These are phyloP conservation scores for Hippophae gyantsensis DNA, from an alignment of 306 rosid species.

Conservation along the genomic window DNA sequence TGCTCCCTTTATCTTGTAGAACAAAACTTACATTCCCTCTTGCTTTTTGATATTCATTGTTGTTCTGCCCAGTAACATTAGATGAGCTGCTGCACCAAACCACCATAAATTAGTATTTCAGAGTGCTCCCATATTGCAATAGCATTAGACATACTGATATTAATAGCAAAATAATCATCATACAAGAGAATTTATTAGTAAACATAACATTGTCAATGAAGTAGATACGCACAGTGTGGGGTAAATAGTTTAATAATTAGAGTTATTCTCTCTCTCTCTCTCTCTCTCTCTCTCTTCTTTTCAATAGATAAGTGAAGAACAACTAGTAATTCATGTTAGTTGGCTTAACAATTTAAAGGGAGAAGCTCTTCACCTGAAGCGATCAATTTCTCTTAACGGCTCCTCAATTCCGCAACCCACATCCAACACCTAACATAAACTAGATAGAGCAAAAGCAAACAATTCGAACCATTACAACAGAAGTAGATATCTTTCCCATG, in stretches of 20 bases:
- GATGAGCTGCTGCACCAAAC: slow-evolving; percentile 37
- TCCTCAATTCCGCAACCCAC: slow-evolving; percentile 97
- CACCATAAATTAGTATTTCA: background rate
- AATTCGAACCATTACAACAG: slow-evolving; percentile 5
- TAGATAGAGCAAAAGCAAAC: background rate
- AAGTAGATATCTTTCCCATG: background rate
- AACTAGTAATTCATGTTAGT: background rate
- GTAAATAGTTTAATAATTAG: background rate
- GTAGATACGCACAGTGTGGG: background rate
- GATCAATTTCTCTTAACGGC: slow-evolving; percentile 79
- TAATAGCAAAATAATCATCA: background rate
- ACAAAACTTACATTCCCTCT: slow-evolving; percentile 57
- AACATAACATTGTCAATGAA: background rate
- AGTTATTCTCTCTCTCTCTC: no score
- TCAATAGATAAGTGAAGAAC: background rate
- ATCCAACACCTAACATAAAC: slow-evolving; percentile 64
- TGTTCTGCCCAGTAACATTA: slow-evolving; percentile 79
- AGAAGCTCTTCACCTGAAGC: slow-evolving; percentile 56
- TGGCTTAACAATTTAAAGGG: background rate
- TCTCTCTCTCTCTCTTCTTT: no score
- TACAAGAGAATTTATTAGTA: background rate
- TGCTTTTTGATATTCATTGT: slow-evolving; percentile 86
- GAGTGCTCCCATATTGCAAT: slow-evolving; percentile 1
- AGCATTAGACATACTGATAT: background rate
- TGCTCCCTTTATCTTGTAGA: background rate